phyloP scores from a whole-genome alignment of 495 filamentous ascomycete species.

The Oleoguttula mirabilis region DNA sequence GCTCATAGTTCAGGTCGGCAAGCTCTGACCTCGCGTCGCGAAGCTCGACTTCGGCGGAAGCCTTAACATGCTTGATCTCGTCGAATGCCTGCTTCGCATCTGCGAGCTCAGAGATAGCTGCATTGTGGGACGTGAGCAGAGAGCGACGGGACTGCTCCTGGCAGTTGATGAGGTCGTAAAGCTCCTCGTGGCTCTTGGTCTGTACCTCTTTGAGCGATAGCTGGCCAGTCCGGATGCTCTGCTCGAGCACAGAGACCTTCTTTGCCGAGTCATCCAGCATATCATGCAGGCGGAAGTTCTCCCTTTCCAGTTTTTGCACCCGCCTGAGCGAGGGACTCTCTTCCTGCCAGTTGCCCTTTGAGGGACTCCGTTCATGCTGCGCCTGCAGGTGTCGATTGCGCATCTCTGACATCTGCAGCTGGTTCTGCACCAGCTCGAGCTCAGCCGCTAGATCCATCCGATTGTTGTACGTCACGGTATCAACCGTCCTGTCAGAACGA shows the following conservation, averaged over 20 bases:
- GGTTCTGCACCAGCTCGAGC: conserved; percentile 85
- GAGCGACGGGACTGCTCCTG: conserved; percentile 82
- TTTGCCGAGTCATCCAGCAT: conserved; percentile 90
- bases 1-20: conserved; percentile 59
- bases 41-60: conserved; percentile 74
- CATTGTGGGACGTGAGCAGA: conserved; percentile 72
- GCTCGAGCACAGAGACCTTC: conserved; percentile 84
- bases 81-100: conserved; percentile 81
- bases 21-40: conserved; percentile 74
- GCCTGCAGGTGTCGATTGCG: conserved; percentile 88
- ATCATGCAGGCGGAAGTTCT: conserved; percentile 84
- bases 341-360: conserved; percentile 53
- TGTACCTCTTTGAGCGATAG: conserved; percentile 85
- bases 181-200: conserved; percentile 85
- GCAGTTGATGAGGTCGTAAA: conserved; percentile 84
- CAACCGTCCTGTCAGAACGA: conserved; percentile 78
- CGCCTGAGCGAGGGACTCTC: conserved; percentile 75
- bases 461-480: conserved; percentile 78
- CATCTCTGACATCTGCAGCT: conserved; percentile 91
- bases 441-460: conserved; percentile 86
- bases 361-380: conserved; percentile 59
- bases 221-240: conserved; percentile 75
- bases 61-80: conserved; percentile 65
- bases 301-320: conserved; percentile 83
- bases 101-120: conserved; percentile 67